Evolutionary conservation across 2,329 filamentous ascomycete species (phyloP), one percentile per base, ranked within the genome.

Genomic region (Penicillium aurantiogriseum): DNA sequence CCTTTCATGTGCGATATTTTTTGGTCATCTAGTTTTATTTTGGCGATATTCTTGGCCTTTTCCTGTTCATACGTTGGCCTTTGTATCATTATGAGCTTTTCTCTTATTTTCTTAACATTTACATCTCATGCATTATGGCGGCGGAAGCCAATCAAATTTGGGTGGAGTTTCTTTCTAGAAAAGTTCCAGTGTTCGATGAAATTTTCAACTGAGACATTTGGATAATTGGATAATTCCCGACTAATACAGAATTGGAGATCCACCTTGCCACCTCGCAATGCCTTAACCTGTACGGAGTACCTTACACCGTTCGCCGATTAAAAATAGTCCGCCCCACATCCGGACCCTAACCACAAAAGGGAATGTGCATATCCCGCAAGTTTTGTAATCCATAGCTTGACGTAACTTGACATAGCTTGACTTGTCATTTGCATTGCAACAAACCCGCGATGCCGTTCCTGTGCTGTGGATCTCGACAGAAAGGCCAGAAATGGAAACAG

Each of bases 401-500:
- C 7, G 9, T 42, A 42, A 21, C 39, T 42, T 23, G 39, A 44
- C 17, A 27, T 27, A 44, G 42, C 42, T 27, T 29, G 19, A 23
- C 13, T 47, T 47, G 9, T 25, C 31, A 36, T 36, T n/a, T 25
- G 2, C 19, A 46, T 27, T 17, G 27, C 31, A 36, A 38, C 13
- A 5, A n/a, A 42, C 8, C 19, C 13, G 29, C 21, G n/a, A 54
- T 49, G 52, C 27, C 46, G 4, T 54, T 52, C 17, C 17, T 39
- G 17, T 54, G 44, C 17, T 54, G 52, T 50, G 52, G 52, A 54
- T 50, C 44, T 17, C 45, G 52, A 31, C 43, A 35, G 35, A 54
- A 54, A 42, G 36, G 29, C 36, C 44, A 50, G 23, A 35, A 35
- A 35, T 35, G 52, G 45, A 40, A 42, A 27, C 45, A 54, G 36